These are phyloP conservation scores for Boletus tomentosulus DNA, from an alignment of 768 basidiomycete genomes.

Conservation along the genomic window DNA sequence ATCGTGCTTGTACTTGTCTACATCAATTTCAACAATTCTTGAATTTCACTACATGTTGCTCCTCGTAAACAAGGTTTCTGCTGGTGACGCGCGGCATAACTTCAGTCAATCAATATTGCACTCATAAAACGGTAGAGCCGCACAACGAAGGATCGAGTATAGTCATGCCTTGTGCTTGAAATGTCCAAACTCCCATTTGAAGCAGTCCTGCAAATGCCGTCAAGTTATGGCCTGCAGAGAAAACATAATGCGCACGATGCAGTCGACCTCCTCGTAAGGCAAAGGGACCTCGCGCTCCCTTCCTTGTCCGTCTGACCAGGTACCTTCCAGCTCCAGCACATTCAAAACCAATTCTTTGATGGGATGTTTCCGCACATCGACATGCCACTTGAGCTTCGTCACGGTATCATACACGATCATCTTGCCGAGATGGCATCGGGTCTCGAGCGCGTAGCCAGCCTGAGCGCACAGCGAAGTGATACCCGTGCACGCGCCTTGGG, in stretches of 20 bases:
- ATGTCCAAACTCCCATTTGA: conserved; percentile 68
- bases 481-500: conserved; percentile 54
- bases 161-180: conserved; percentile 29
- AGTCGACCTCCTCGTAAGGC: conserved; percentile 60
- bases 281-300: conserved; percentile 47
- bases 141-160: neutral
- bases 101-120: too few species aligned
- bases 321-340: conserved; percentile 44
- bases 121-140: neutral
- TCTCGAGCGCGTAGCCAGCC: conserved; percentile 65
- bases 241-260: conserved; percentile 43
- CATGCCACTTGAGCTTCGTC: conserved; percentile 55
- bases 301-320: conserved; percentile 39
- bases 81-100: too few species aligned
- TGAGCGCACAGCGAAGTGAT: conserved; percentile 49
- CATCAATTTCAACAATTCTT: too few species aligned
- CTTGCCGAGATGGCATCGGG: conserved; percentile 58
- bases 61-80: too few species aligned
- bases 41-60: too few species aligned
- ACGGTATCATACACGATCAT: conserved; percentile 68
- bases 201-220: conserved; percentile 56
- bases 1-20: too few species aligned
- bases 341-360: conserved; percentile 53
- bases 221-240: neutral
- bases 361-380: conserved; percentile 51